phyloP scores from a whole-genome alignment of 805 yeast genomes.

The Kodamaea kakaduensis region DNA sequence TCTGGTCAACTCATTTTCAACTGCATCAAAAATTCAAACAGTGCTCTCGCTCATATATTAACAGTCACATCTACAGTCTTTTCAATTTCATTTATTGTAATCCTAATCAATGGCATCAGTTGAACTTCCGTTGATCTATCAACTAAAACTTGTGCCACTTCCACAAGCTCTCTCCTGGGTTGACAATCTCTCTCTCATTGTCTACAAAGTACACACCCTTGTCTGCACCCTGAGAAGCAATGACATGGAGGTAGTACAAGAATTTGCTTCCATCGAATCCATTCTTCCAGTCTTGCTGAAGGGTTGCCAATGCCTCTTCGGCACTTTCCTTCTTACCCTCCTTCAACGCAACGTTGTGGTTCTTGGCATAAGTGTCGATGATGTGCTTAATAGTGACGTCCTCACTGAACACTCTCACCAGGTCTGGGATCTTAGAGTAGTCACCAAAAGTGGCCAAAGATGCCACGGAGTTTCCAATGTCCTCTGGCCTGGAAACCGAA shows the following conservation, averaged over 20 bases:
- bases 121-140: too few species aligned
- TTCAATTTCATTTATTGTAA: too few species aligned
- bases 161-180: constrained; percentile 43
- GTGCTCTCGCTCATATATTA: too few species aligned
- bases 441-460: constrained; percentile 20
- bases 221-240: constrained; percentile 31
- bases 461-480: constrained; percentile 17
- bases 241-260: constrained; percentile 30
- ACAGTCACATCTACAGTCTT: too few species aligned
- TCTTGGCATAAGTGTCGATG: constrained; percentile 37
- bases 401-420: constrained; percentile 41
- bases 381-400: constrained; percentile 36
- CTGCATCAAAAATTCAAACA: too few species aligned
- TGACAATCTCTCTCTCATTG: constrained; percentile 41
- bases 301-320: constrained; percentile 28
- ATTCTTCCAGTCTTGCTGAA: constrained; percentile 21
- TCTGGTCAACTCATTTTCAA: too few species aligned
- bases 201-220: constrained; percentile 31
- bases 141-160: constrained; percentile 33
- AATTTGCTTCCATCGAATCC: constrained; percentile 35
- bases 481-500: constrained; percentile 30
- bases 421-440: constrained; percentile 40
- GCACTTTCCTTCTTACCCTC: constrained; percentile 12
- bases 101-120: too few species aligned
- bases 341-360: constrained; percentile 26